Evolutionary conservation across 108 stramenopile species (phyloP), one percentile per base, ranked within the genome.

Genomic region (Epipyxis sp.): DNA sequence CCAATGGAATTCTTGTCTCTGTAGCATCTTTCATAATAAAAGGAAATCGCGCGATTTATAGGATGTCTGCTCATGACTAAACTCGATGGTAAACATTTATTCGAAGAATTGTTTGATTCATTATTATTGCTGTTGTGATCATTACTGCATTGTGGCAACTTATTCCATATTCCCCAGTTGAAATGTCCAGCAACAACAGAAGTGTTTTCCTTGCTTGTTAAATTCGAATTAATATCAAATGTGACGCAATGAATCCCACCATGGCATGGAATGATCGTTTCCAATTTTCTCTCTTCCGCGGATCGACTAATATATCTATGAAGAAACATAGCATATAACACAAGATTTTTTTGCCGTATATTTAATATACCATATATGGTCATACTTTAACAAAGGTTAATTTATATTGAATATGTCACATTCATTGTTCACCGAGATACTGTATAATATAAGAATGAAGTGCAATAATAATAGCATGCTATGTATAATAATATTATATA

Each of bases 171-270:
- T 65, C 68, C 77, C 77, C 77, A 82, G 44, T 50, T 13, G 40
- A 82, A 77, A 44, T 82, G 81, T 25, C 81, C 81, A 42, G 68
- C 81, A 20, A 71, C 10, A 20, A 78, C 76, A 13, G 77, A 57
- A 42, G 77, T n/a, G 61, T 2, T 67, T 46, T 37, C 30, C 35
- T 1, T 1, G 34, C 30, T 41, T 27, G 30, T 59, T 32, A 3
- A 40, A 30, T 41, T 46, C 43, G 67, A 59, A n/a, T n/a, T n/a
- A 3, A 77, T 0, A 61, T 71, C 69, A 61, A 80, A 80, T 43
- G 43, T 40, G 80, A 76, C 67, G 42, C 80, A 80, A 29, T 41
- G 43, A 34, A n/a, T 32, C 43, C 46, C 54, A 41, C 3, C 37
- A 59, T 62, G 76, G 80, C 80, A 80, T 0, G 69, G 69, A 0